phyloP scores from a whole-genome alignment of 306 rosid genomes.

The Cucurbita ficifolia region DNA sequence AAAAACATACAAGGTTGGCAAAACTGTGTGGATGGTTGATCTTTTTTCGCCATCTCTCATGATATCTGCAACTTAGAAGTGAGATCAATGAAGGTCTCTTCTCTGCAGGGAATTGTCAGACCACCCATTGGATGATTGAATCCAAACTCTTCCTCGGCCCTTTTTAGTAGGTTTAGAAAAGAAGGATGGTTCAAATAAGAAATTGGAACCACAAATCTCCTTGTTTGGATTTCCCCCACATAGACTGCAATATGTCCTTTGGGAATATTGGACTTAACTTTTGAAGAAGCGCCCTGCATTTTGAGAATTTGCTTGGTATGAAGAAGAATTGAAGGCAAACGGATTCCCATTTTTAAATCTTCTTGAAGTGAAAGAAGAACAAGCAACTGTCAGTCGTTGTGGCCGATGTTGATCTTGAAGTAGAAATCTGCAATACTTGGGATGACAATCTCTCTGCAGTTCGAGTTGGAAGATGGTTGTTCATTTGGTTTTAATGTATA shows the following conservation, averaged over 20 bases:
- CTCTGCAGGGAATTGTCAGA: slow-evolving; percentile 37
- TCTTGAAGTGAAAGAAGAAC: slow-evolving; percentile 1
- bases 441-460: slow-evolving; percentile 5
- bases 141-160: slow-evolving; percentile 40
- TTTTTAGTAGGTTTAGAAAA: slow-evolving; percentile 24
- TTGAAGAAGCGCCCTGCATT: background rate
- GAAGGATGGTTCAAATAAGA: slow-evolving; percentile 25
- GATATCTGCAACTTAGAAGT: slow-evolving; percentile 9
- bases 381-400: background rate
- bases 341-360: background rate
- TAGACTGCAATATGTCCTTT: slow-evolving; percentile 39
- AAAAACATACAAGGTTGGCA: background rate
- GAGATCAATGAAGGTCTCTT: slow-evolving; percentile 23
- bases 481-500: background rate
- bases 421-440: background rate
- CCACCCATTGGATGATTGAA: slow-evolving; percentile 46
- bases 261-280: slow-evolving; percentile 15
- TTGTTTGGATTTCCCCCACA: slow-evolving; percentile 31
- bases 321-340: slow-evolving; percentile 3
- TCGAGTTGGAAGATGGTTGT: slow-evolving; percentile 7
- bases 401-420: background rate
- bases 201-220: slow-evolving; percentile 28
- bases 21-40: background rate
- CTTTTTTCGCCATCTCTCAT: background rate
- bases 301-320: slow-evolving; percentile 2